Percentiles rank a stretch among this genome's conserved stretches.
phyloP scores from a whole-genome alignment of 2,329 filamentous ascomycete genomes.

The Penicillium sp. region DNA sequence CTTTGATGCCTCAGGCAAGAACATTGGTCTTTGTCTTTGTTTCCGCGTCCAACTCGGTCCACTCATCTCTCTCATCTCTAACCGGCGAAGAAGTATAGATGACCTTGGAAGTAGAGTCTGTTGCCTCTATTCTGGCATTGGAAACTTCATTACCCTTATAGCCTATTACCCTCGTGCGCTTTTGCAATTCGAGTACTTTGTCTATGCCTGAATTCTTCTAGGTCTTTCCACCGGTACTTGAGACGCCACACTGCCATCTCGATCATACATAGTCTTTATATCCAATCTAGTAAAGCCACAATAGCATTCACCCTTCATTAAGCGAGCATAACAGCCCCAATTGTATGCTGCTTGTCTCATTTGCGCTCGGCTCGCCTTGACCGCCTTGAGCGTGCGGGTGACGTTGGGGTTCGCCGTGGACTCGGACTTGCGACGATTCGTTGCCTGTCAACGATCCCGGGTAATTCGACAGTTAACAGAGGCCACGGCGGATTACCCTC shows the following conservation, averaged over 20 bases:
- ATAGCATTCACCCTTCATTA: not conserved
- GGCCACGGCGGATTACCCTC: slow-evolving; percentile 11
- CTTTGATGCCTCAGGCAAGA: not conserved
- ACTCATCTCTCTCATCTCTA: not conserved
- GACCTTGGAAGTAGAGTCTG: not conserved
- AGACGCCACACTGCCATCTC: slow-evolving; percentile 4
- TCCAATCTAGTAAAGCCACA: not conserved
- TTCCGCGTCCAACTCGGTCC: not conserved
- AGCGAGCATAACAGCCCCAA: not conserved
- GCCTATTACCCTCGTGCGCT: not conserved
- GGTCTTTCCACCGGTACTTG: not conserved
- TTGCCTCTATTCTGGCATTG: not conserved
- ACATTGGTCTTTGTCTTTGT: not conserved
- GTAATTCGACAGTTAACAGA: slow-evolving; percentile 21
- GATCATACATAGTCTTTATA: not conserved
- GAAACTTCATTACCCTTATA: not conserved
- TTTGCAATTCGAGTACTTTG: no score
- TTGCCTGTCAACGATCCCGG: slow-evolving; percentile 14
- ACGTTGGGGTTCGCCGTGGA: slow-evolving; percentile 32
- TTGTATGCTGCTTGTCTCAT: slow-evolving; percentile 11
- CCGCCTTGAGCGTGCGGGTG: slow-evolving; percentile 30
- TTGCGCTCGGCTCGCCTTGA: slow-evolving; percentile 18
- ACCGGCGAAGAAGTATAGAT: not conserved
- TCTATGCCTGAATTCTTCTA: no score
- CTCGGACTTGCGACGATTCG: slow-evolving; percentile 20